Evolutionary conservation across 2,329 filamentous ascomycete species (phyloP), one percentile per base, ranked within the genome.

Genomic region (Aspergillus ochraceoroseus): DNA sequence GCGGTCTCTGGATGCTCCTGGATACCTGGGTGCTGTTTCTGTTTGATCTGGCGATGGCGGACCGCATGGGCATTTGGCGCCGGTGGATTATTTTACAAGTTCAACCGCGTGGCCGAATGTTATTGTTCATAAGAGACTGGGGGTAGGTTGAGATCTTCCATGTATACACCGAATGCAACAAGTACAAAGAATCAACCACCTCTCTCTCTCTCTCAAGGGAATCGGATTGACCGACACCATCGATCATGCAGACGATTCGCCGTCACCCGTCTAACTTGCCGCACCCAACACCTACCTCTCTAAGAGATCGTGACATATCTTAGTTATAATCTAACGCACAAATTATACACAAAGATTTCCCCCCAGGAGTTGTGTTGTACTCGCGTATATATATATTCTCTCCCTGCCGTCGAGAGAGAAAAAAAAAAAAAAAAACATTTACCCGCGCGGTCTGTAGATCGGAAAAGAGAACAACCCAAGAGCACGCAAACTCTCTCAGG

Each of bases 251-350:
- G 54, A 46, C 70, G 70, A 44, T 72, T 71, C 0, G 60, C 50
- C 1, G 68, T 62, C 17, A 76, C 65, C 29, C 72, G 64, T 0
- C 78, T 49, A 5, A 77, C 67, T 43, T 79, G 71, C 1, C 68
- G 67, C 66, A n/a, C n/a, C n/a, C n/a, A n/a, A n/a, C n/a, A n/a
- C n/a, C n/a, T n/a, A n/a, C n/a, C n/a, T n/a, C n/a, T n/a, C n/a
- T n/a, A 72, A 77, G 3, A 71, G 65, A 2, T 74, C 77, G 51
- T 79, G 76, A 3, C 72, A 68, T 18, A 64, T 67, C 62, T 80
- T 74, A 14, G 76, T 75, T 20, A 71, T 58, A 2, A 69, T 62
- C 5, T 66, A 51, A 1, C 75, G 75, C 0, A 64, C 73, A 2
- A 43, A 34, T 1, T 29, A 12, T 2, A 62, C 35, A n/a, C 20